Percentiles rank a stretch among this genome's conserved stretches.
Evolutionary conservation across 1,139 yeast genomes (phyloP).

Genomic region (Suhomyces choctaworum): DNA sequence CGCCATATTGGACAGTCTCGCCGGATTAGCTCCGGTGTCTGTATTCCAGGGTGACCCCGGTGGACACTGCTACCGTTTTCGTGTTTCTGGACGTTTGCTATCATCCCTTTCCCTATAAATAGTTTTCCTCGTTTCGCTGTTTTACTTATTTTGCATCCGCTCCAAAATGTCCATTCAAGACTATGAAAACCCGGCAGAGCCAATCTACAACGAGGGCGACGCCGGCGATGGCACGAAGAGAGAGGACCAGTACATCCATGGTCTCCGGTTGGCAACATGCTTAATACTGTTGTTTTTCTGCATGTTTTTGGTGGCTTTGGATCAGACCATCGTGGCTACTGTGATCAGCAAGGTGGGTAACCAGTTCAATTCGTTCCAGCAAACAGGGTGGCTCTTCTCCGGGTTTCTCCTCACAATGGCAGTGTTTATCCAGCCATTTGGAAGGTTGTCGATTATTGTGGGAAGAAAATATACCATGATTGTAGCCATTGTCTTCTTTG

Average conservation of each 20-base stretch:
- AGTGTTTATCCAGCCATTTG: conserved; percentile 40
- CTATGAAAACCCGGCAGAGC: no score
- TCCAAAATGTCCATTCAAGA: no score
- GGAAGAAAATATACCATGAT: conserved; percentile 27
- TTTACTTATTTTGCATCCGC: no score
- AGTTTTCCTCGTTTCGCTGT: no score
- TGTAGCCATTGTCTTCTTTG: conserved; percentile 43
- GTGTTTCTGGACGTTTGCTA: no score
- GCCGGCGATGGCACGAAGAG: conserved; percentile 44
- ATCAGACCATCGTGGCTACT: conserved; percentile 43
- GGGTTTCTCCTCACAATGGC: conserved; percentile 34
- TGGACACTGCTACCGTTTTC: no score
- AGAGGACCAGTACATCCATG: conserved; percentile 34
- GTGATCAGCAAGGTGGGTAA: conserved; percentile 39
- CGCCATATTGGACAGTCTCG: no score
- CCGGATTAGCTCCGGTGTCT: no score
- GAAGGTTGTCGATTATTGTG: conserved; percentile 52
- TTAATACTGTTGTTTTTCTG: conserved; percentile 29
- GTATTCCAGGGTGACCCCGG: no score
- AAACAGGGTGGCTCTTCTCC: conserved; percentile 31
- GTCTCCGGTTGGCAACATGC: conserved; percentile 29
- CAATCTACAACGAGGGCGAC: conserved; percentile 21
- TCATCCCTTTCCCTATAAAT: no score
- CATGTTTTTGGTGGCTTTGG: conserved; percentile 40
- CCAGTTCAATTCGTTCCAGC: conserved; percentile 30